phyloP scores from a whole-genome alignment of 805 yeast species.

The Lipomyces lipofer region DNA sequence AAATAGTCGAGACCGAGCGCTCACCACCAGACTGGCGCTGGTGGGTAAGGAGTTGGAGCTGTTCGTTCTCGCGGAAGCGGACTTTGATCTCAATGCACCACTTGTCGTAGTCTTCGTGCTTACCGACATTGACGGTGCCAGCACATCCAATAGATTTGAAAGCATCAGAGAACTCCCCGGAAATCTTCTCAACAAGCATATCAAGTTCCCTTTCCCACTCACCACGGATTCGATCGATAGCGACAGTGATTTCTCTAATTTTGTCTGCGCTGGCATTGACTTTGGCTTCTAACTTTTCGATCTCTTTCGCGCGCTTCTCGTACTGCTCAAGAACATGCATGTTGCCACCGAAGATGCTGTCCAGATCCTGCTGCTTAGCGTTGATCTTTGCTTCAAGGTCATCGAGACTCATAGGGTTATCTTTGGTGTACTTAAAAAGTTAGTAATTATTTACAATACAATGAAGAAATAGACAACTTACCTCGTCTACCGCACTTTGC shows the following conservation, averaged over 20 bases:
- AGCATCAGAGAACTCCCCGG: constrained; percentile 62
- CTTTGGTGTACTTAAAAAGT: neutral
- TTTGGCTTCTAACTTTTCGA: constrained; percentile 42
- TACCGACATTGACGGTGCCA: constrained; percentile 70
- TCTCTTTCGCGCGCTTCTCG: constrained; percentile 45
- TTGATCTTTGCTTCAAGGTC: constrained; percentile 31
- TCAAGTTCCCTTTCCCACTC: constrained; percentile 67
- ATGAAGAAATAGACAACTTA: neutral
- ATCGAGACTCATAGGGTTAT: constrained; percentile 41
- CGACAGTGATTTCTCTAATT: constrained; percentile 38
- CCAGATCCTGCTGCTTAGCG: constrained; percentile 3
- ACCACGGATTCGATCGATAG: constrained; percentile 45
- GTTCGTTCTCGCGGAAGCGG: constrained; percentile 76
- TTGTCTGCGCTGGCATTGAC: constrained; percentile 43
- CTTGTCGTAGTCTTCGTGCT: constrained; percentile 55
- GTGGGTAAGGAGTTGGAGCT: constrained; percentile 70
- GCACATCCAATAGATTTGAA: constrained; percentile 79
- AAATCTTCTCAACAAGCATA: constrained; percentile 54
- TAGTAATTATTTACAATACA: neutral
- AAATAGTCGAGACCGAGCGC: constrained; percentile 89
- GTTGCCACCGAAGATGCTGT: constrained; percentile 23
- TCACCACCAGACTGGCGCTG: constrained; percentile 97
- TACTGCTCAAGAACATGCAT: constrained; percentile 32
- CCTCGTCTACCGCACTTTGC: constrained; percentile 46
- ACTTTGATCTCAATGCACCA: constrained; percentile 88